These are phyloP conservation scores for Royoungia palumana DNA, from an alignment of 768 basidiomycete genomes.

Conservation along the genomic window DNA sequence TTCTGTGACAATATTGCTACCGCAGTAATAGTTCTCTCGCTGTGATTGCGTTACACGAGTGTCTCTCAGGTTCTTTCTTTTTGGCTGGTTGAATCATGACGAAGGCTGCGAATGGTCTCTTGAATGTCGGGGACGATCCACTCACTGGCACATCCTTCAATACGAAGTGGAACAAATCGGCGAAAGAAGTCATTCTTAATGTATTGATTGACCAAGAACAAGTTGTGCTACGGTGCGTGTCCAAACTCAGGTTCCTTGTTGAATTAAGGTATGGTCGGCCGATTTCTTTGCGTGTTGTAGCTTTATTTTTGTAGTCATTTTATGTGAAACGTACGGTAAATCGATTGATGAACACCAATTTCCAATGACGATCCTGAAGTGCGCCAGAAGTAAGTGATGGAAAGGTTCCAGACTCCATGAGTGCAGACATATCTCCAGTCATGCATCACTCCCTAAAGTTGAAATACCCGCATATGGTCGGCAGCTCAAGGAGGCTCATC, in stretches of 20 bases:
- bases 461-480: slow-evolving; percentile 51
- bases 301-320: slow-evolving; percentile 19
- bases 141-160: too few relatives aligned
- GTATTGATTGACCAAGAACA: slow-evolving; percentile 15
- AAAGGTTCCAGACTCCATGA: slow-evolving; percentile 30
- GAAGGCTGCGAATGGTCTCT: too few relatives aligned
- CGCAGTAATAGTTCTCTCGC: too few relatives aligned
- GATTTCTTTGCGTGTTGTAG: slow-evolving; percentile 3
- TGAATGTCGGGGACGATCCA: too few relatives aligned
- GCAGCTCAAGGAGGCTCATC: slow-evolving; percentile 49
- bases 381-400: slow-evolving; percentile 17
- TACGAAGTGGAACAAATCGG: too few relatives aligned
- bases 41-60: too few relatives aligned
- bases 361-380: slow-evolving; percentile 11
- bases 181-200: slow-evolving; percentile 15
- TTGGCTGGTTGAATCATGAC: too few relatives aligned
- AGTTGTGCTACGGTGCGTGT: slow-evolving; percentile 8
- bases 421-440: slow-evolving; percentile 26
- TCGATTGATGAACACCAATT: slow-evolving; percentile 21
- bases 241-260: neutral
- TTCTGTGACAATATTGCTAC: too few relatives aligned
- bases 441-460: slow-evolving; percentile 34
- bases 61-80: too few relatives aligned
- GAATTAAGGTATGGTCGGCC: neutral
- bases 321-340: slow-evolving; percentile 28